A percentile compares a stretch with the other conserved stretches of the same genome.
phyloP scores from a whole-genome alignment of 768 basidiomycete genomes.

The Mycena chlorophos region DNA sequence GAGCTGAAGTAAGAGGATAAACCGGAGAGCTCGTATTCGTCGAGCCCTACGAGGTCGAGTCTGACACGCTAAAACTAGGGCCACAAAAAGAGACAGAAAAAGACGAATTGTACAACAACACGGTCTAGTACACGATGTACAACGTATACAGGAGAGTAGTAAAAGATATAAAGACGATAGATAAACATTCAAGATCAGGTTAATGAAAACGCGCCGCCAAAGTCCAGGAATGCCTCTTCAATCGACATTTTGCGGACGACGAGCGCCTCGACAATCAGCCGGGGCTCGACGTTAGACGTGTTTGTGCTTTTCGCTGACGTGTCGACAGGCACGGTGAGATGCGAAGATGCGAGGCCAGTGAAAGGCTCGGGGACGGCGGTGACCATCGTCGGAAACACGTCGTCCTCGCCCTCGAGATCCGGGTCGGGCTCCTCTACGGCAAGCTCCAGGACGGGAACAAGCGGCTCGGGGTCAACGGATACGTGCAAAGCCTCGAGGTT shows the following conservation, averaged over 20 bases:
- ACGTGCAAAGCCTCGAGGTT: slow-evolving; percentile 37
- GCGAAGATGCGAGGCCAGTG: slow-evolving; percentile 19
- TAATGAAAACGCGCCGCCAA: slow-evolving; percentile 55
- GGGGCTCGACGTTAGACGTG: background rate
- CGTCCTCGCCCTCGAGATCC: slow-evolving; percentile 34
- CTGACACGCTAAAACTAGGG: background rate
- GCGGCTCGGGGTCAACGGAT: slow-evolving; percentile 22
- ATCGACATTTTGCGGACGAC: slow-evolving; percentile 76
- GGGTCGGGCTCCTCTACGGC: slow-evolving; percentile 13
- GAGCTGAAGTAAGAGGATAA: too few species aligned
- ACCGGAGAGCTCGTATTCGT: too few species aligned
- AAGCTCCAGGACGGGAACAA: slow-evolving; percentile 12
- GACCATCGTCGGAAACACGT: slow-evolving; percentile 39
- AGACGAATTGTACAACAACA: background rate
- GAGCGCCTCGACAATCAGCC: slow-evolving; percentile 80
- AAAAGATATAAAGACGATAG: background rate
- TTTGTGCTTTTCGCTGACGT: background rate
- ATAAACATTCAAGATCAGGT: slow-evolving; percentile 27
- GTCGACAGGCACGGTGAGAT: slow-evolving; percentile 16
- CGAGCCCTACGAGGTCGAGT: background rate
- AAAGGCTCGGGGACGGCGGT: slow-evolving; percentile 29
- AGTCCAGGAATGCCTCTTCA: slow-evolving; percentile 77
- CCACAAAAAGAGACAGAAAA: background rate
- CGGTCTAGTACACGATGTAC: background rate
- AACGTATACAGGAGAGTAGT: background rate